Conservation (phyloP, 1,284 basidiomycete genomes). For the Pseudozyma hubeiensis region DNA sequence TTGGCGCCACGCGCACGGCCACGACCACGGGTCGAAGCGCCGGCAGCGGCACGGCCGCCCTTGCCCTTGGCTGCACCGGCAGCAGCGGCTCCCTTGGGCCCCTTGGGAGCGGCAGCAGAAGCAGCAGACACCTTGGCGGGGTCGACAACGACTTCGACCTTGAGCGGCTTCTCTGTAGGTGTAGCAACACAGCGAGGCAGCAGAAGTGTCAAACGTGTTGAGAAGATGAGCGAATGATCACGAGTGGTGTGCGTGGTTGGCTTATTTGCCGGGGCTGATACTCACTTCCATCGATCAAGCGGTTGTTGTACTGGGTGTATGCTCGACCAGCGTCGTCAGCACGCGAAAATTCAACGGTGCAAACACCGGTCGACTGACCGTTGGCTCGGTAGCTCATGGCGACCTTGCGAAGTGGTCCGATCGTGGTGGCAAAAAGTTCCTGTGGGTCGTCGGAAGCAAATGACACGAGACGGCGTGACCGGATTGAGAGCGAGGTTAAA, state of each 20-base stretch:
- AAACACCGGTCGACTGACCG: constrained; percentile 89
- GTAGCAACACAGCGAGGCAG: not conserved
- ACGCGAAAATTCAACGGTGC: constrained; percentile 85
- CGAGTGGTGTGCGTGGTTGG: not conserved
- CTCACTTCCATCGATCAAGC: constrained; percentile 98
- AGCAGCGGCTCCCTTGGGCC: constrained; percentile 41
- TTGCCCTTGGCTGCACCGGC: constrained; percentile 33
- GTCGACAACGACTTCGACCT: constrained; percentile 96
- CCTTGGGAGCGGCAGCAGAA: constrained; percentile 37
- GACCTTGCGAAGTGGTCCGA: constrained; percentile 86
- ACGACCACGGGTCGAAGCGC: constrained; percentile 69
- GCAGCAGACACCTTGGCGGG: constrained; percentile 74
- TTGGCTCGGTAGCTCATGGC: constrained; percentile 85
- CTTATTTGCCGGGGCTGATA: not conserved
- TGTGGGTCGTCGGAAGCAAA: constrained; percentile 3
- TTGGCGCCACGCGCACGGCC: constrained; percentile 72
- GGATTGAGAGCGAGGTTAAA: too few relatives aligned
- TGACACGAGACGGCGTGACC: not conserved
- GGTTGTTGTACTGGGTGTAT: constrained; percentile 93
- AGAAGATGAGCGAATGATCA: constrained; percentile 48
- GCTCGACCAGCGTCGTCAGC: constrained; percentile 92
- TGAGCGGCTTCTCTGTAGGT: constrained; percentile 83
- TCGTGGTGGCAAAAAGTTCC: constrained; percentile 92
- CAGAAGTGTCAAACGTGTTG: constrained; percentile 46
- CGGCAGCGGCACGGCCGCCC: constrained; percentile 33